Evolutionary conservation across 768 basidiomycete species (phyloP).

Genomic region (Amanita phalloides): DNA sequence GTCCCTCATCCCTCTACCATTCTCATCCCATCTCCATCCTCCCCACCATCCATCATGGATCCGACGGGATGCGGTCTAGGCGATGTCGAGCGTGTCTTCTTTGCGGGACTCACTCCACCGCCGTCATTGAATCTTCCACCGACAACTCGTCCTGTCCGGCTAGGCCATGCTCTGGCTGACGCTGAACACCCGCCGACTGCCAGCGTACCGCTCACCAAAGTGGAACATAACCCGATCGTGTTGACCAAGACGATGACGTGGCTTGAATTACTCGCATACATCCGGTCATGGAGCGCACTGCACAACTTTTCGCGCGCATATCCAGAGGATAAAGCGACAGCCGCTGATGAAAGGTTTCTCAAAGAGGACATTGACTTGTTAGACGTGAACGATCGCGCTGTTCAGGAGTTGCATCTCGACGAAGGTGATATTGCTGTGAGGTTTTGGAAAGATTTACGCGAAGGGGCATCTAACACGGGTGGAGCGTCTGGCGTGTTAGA

Average conservation of each 20-base stretch:
- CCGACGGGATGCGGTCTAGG: conserved; percentile 21
- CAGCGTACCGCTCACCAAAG: conserved; percentile 17
- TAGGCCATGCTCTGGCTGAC: not conserved
- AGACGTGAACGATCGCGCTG: conserved; percentile 10
- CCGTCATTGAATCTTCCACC: not conserved
- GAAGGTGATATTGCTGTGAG: conserved; percentile 53
- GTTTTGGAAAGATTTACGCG: conserved; percentile 46
- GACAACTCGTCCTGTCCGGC: conserved; percentile 8
- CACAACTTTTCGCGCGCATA: conserved; percentile 55
- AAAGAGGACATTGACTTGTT: not conserved
- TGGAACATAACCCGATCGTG: conserved; percentile 30
- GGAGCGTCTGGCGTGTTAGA: conserved; percentile 26
- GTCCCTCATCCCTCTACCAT: conserved; percentile 44
- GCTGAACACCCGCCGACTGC: conserved; percentile 21
- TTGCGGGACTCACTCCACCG: conserved; percentile 33
- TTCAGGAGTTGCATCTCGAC: conserved; percentile 14
- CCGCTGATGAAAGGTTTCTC: conserved; percentile 23
- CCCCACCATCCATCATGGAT: not conserved
- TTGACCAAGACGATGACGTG: conserved; percentile 49
- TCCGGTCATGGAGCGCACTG: conserved; percentile 62
- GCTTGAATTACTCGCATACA: conserved; percentile 55
- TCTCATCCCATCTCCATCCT: conserved; percentile 7
- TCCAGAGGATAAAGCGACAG: conserved; percentile 38
- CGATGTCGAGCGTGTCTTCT: conserved; percentile 43
- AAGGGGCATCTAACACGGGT: conserved; percentile 19